phyloP scores from a whole-genome alignment of 176 grass and related monocot species.

The Avena sativa region DNA sequence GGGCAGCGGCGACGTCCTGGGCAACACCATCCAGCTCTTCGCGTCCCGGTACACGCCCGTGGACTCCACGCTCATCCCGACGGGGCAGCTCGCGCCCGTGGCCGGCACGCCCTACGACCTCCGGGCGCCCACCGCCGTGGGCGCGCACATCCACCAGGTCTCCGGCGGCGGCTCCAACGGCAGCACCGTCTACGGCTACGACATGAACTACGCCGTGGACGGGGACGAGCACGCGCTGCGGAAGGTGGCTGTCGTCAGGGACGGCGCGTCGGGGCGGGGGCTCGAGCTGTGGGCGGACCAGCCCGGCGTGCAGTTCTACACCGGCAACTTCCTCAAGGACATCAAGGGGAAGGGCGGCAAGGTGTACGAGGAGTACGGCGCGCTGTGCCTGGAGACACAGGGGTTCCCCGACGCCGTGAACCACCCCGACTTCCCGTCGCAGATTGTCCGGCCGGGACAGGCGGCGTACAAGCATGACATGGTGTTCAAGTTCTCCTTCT shows the following conservation, averaged over 20 bases:
- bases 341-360: slow-evolving; percentile 60
- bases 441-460: slow-evolving; percentile 60
- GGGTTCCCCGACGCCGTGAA: slow-evolving; percentile 87
- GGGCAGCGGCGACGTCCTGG: slow-evolving; percentile 68
- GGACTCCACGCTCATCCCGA: slow-evolving; percentile 66
- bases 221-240: slow-evolving; percentile 37
- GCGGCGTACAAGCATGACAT: slow-evolving; percentile 69
- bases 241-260: slow-evolving; percentile 63
- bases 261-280: slow-evolving; percentile 54
- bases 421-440: slow-evolving; percentile 79
- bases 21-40: slow-evolving; percentile 72
- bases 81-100: slow-evolving; percentile 57
- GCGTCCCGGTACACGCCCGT: slow-evolving; percentile 72
- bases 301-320: slow-evolving; percentile 94
- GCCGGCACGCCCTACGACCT: slow-evolving; percentile 82
- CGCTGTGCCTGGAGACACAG: slow-evolving; percentile 89
- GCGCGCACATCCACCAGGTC: slow-evolving; percentile 55
- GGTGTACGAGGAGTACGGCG: slow-evolving; percentile 59
- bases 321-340: slow-evolving; percentile 59
- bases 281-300: slow-evolving; percentile 89
- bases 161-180: slow-evolving; percentile 27
- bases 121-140: slow-evolving; percentile 43
- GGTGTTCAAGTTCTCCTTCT: slow-evolving; percentile 83
- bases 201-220: slow-evolving; percentile 76
- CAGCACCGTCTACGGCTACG: slow-evolving; percentile 54